Conservation (phyloP, 2,329 filamentous ascomycete species). For the Harringtonia aguacate region DNA sequence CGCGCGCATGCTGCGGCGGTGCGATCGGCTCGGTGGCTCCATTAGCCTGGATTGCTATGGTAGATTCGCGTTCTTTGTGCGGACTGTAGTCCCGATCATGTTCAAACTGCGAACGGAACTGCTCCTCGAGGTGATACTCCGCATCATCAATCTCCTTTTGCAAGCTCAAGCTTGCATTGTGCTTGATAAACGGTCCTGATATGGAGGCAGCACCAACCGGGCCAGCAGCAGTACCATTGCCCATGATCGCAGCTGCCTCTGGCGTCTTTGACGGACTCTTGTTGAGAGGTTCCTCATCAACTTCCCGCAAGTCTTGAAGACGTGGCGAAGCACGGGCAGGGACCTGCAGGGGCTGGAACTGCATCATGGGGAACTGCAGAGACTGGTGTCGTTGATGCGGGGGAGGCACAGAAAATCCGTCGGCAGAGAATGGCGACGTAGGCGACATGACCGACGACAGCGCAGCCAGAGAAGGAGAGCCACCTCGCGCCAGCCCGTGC, state of each 20-base stretch:
- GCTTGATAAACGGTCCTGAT: slow-evolving; percentile 28
- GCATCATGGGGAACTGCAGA: slow-evolving; percentile 45
- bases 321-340: slow-evolving; percentile 46
- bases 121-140: slow-evolving; percentile 74
- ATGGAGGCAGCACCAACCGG: no score
- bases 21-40: slow-evolving; percentile 11
- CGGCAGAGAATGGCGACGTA: slow-evolving; percentile 49
- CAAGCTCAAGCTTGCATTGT: slow-evolving; percentile 66
- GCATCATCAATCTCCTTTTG: slow-evolving; percentile 79
- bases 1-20: slow-evolving; percentile 25
- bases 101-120: slow-evolving; percentile 67
- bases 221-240: background rate
- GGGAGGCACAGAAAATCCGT: slow-evolving; percentile 31
- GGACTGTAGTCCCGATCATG: slow-evolving; percentile 64
- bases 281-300: slow-evolving; percentile 49
- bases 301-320: slow-evolving; percentile 64
- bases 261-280: slow-evolving; percentile 45
- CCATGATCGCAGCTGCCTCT: slow-evolving; percentile 24
- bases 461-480: slow-evolving; percentile 53
- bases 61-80: slow-evolving; percentile 33
- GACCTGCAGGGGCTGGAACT: slow-evolving; percentile 46
- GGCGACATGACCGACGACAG: slow-evolving; percentile 51
- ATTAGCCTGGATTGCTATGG: slow-evolving; percentile 11
- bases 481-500: slow-evolving; percentile 41
- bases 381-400: slow-evolving; percentile 49